Evolutionary conservation across 2,329 filamentous ascomycete species (phyloP), one percentile per base, ranked within the genome.

Genomic region (Penicillium sp.): DNA sequence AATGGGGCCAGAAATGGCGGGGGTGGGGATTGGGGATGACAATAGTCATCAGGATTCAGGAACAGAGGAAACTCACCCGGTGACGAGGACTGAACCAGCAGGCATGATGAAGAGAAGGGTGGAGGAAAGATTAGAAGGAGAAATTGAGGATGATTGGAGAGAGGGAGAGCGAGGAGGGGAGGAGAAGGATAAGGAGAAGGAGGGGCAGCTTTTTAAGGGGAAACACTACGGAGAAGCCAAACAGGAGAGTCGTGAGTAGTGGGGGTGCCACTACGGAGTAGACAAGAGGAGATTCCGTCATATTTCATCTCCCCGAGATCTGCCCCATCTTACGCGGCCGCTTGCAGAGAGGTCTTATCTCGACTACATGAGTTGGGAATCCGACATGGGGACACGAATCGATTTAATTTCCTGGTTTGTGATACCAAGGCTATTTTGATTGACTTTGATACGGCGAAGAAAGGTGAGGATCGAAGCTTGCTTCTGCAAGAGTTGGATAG

Each of bases 51-150:
- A 47, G 17, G 10, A 17, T 15, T 51, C 15, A 37, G 40, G 28
- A 19, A 22, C 3, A 19, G 6, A 40, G 30, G 44, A 55, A 49
- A 77, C 88, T 83, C 88, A 97, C 93, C 93, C 93, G 73, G 93
- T 93, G 77, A 97, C 88, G 75, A 97, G 87, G 76, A 97, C 92
- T 65, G 93, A 95, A 83, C 92, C 92, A 70, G 91, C 86, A 78
- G 89, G 81, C 92, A 96, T 96, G 59, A 70, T 78, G 65, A 49
- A 54, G 13, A 28, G 42, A 54, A 53, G 15, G 17, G 26, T 42
- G 50, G 40, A 59, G 55, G 45, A 59, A 42, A 54, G 53, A 38
- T 30, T 30, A 49, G 37, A 56, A 54, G 53, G 55, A 45, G 45
- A 58, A 58, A 37, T 45, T 57, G 56, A 30, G 51, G 40, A 38